Base-by-base conservation (phyloP, 2,329 filamentous ascomycete species). In the Epichloe festucae region DNA sequence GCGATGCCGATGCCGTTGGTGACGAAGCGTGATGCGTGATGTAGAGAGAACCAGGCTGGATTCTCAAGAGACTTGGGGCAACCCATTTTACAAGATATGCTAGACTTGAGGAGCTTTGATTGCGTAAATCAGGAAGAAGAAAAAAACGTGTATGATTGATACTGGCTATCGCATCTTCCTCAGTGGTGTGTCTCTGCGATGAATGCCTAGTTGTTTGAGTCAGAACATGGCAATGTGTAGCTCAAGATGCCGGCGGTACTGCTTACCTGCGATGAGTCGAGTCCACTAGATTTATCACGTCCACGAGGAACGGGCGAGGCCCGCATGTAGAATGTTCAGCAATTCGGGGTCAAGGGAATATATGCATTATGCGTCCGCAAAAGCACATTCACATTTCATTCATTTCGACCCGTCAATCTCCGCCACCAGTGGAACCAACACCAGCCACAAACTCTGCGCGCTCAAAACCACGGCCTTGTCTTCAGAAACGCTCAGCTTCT, bases 371-470 rank as follows among this genome's bases (percentile, higher is more conserved):
- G 27, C 27, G 7, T 27, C 27, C 27, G 27, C 27, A 27, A 23
- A 23, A 23, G 27, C 27, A 27, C 27, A 23, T 27, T 8, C 17
- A 17, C 17, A 17, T 17, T 17, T 17, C 27, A 42, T n/a, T 38
- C 17, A 44, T 19, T 27, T 42, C 7, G 35, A 40, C 17, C 36
- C 7, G 17, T 50, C 44, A n/a, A 50, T 23, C 34, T 49, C 43
- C n/a, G 27, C 44, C 36, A 42, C 50, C 34, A 49, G 40, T 19
- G 45, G 49, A 21, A 53, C 38, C 48, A 71, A 19, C 8, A 69
- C 65, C 49, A 71, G 45, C 69, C 69, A 71, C 42, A 70, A 52
- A 15, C 67, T 67, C 21, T 57, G 53, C 0, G 51, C 52, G 11
- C 54, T 59, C 27, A 68, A 40, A 21, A 62, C 59, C 43, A 68